Base-by-base conservation (phyloP, 768 basidiomycete species). In the Dioszegia aurantiaca region DNA sequence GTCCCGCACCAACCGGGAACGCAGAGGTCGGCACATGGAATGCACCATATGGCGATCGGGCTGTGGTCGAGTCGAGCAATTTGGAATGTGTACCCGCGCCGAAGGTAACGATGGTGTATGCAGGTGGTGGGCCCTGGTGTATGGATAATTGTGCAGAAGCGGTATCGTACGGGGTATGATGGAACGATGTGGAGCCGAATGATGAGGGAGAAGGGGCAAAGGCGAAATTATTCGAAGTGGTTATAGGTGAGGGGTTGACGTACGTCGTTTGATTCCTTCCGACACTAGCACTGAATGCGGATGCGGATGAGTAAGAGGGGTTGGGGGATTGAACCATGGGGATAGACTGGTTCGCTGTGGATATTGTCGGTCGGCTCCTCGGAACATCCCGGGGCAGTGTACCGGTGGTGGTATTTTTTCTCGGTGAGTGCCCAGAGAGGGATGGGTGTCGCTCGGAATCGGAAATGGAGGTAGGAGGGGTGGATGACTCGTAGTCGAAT, bases 71-170 rank as follows among this genome's bases (percentile, higher is more conserved):
- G 68, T 94, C 91, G 41, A 94, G 80, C 60, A 90, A 85, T 71
- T 90, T 90, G 75, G 92, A 89, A 27, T 83, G 80, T 80, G 85
- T 85, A 2, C 91, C 91, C 4, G 90, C 86, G 21, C 90, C 90
- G 65, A 93, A 89, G 0, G 90, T 88, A 10, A 92, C 85, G 27
- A 77, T 46, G 2, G 69, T 69, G 72, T 84, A 91, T 33, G 87
- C 87, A 54, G 87, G 83, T 2, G 85, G 77, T 70, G 89, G 80
- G 21, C 68, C 62, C 47, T 68, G 60, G 16, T 63, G 65, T 44
- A 68, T 74, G 9, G 60, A 45, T 19, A 37, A 27, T 2, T 24
- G 36, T 21, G 11, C 24, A 37, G 27, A 40, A 16, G 59, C 51
- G 31, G 56, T 51, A 41, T 49, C 55, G 24, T 57, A 58, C 33